These are phyloP conservation scores for Oehlia diaphana DNA, from an alignment of 192 early-diverging fungal species.

Conservation along the genomic window DNA sequence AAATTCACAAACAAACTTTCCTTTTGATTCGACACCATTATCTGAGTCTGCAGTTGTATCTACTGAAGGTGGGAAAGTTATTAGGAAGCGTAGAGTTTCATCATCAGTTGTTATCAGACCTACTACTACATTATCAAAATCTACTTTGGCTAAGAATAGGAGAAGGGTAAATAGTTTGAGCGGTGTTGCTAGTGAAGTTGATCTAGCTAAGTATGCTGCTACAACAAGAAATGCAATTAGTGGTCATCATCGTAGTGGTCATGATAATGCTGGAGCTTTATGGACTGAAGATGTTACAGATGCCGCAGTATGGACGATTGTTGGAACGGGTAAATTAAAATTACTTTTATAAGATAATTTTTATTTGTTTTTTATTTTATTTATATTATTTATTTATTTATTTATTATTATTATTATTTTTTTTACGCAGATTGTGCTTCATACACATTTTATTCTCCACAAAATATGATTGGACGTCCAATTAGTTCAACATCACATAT, in stretches of 20 bases:
- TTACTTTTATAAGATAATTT: conserved; percentile 11
- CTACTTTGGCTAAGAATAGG: conserved; percentile 36
- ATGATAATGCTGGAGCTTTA: conserved; percentile 41
- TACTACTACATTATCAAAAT: conserved; percentile 22
- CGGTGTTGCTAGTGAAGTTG: conserved; percentile 41
- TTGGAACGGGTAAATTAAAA: conserved; percentile 66
- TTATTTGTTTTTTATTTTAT: not conserved
- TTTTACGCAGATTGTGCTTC: conserved; percentile 48
- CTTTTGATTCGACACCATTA: conserved; percentile 22
- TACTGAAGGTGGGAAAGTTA: conserved; percentile 31
- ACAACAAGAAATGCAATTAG: conserved; percentile 27
- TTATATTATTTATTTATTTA: not conserved
- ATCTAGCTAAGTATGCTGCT: conserved; percentile 36
- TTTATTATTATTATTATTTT: not conserved
- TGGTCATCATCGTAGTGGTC: not conserved
- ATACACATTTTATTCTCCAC: conserved; percentile 55
- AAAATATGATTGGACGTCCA: conserved; percentile 34
- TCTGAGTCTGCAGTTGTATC: conserved; percentile 34
- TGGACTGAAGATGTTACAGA: conserved; percentile 86
- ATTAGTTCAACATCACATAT: conserved; percentile 26
- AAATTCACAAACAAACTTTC: conserved; percentile 17
- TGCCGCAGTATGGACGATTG: conserved; percentile 90
- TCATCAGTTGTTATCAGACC: conserved; percentile 43
- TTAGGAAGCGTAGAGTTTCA: conserved; percentile 44
- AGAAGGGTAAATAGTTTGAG: conserved; percentile 57